A percentile compares a stretch with the other conserved stretches of the same genome.
Evolutionary conservation across 768 basidiomycete species (phyloP).

Genomic region (Cyathus striatus): DNA sequence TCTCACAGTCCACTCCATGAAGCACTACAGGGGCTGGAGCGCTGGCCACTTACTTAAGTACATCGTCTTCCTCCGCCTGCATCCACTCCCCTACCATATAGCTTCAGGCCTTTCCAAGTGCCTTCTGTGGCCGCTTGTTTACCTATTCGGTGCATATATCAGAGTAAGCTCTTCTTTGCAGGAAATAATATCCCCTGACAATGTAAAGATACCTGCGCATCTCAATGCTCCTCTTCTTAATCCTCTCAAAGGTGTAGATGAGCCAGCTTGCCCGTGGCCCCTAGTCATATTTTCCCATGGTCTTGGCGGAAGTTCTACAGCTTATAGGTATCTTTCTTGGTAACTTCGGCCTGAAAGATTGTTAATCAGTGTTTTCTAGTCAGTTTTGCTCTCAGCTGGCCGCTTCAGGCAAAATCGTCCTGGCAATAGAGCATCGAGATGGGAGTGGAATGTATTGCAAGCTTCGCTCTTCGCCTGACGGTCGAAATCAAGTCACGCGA

Average conservation of each 20-base stretch:
- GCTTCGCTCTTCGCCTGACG: constrained; percentile 24
- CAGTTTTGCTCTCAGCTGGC: constrained; percentile 27
- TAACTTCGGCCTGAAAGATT: not conserved
- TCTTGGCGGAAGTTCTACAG: constrained; percentile 65
- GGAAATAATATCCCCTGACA: not conserved
- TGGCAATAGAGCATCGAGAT: constrained; percentile 82
- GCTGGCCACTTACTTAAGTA: constrained; percentile 50
- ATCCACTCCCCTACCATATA: not conserved
- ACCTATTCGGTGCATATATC: constrained; percentile 43
- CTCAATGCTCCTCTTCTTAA: constrained; percentile 48
- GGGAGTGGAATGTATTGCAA: constrained; percentile 60
- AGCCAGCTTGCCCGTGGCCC: constrained; percentile 71
- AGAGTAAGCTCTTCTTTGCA: constrained; percentile 25
- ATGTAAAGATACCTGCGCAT: constrained; percentile 49
- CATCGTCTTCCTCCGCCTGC: constrained; percentile 2
- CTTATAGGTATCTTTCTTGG: constrained; percentile 46
- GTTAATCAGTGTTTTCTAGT: constrained; percentile 1
- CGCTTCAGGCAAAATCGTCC: constrained; percentile 73
- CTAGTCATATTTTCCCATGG: constrained; percentile 86
- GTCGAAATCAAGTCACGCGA: constrained; percentile 18
- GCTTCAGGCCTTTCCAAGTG: constrained; percentile 29
- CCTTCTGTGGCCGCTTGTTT: constrained; percentile 45
- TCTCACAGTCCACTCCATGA: too few species aligned
- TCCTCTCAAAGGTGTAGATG: constrained; percentile 14
- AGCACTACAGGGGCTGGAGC: too few species aligned